Evolutionary conservation across 2,329 filamentous ascomycete species (phyloP), one percentile per base, ranked within the genome.

Genomic region (Clonostachys rosea): DNA sequence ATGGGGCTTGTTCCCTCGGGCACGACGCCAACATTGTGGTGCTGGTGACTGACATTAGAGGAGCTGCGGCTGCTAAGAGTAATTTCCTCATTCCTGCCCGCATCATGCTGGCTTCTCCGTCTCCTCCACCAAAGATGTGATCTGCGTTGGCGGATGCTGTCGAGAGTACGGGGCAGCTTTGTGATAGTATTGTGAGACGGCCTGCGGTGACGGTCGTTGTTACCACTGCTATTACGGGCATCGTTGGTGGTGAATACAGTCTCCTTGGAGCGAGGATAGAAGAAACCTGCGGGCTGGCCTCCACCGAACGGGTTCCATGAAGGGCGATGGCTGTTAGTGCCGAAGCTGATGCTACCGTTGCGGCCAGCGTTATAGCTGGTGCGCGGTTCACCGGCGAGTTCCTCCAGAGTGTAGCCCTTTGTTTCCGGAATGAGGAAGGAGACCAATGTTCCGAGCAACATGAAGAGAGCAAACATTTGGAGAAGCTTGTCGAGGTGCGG

Each of bases 381-480:
- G 3, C 81, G 76, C 4, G 79, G 71, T 62, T 89, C 86, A 10
- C 84, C 84, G 2, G 83, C 77, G 14, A 90, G 68, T 52, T 84
- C 78, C 60, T 90, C 89, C 40, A 94, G 70, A 0, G 87, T 89
- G 62, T 82, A 75, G 2, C 85, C 77, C 69, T 86, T 90, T 0
- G 85, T 91, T 67, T 91, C 88, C 0, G 87, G 87, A 18, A 91
- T 83, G n/a, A 92, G 67, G 5, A 91, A 69, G 2, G 84, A 83
- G 4, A 81, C 81, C 42, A 89, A 65, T 42, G 80, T 78, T 35
- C 89, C 89, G 45, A 78, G 76, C 6, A 91, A 73, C 88, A 91
- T 91, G 71, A 92, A 91, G 10, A 89, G 72, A 0, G 86, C 86
- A 63, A 89, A 91, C 36, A 91, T 86, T 61, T 89, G 76, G 71